A percentile compares a stretch with the other conserved stretches of the same genome.
These are phyloP conservation scores for Pleomassaria siparia DNA, from an alignment of 2,329 filamentous ascomycete genomes.

Conservation along the genomic window DNA sequence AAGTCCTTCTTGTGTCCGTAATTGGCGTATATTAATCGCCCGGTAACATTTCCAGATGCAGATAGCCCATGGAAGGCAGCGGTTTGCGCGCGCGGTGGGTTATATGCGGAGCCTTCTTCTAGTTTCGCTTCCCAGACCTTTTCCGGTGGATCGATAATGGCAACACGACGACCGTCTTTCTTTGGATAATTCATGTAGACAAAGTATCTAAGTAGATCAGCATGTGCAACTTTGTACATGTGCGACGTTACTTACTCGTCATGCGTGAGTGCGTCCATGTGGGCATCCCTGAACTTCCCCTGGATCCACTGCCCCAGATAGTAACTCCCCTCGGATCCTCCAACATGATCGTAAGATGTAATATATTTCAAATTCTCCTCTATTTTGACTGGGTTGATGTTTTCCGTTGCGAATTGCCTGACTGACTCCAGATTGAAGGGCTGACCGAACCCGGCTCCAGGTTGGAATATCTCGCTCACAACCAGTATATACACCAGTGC, in stretches of 20 bases:
- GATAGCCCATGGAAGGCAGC: conserved; percentile 86
- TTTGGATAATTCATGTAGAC: conserved; percentile 94
- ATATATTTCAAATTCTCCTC: conserved; percentile 74
- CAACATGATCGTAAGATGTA: conserved; percentile 84
- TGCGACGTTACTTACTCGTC: conserved; percentile 57
- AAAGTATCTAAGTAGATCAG: conserved; percentile 56
- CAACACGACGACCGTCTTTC: conserved; percentile 73
- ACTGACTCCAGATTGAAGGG: conserved; percentile 85
- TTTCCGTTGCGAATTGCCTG: conserved; percentile 70
- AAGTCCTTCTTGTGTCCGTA: conserved; percentile 88
- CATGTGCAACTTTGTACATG: neutral
- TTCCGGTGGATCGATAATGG: conserved; percentile 72
- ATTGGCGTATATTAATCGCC: conserved; percentile 88
- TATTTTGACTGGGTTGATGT: conserved; percentile 65
- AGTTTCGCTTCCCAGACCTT: conserved; percentile 76
- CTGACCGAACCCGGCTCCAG: conserved; percentile 61
- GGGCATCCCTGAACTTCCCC: conserved; percentile 70
- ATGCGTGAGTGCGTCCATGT: conserved; percentile 73
- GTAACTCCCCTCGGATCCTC: conserved; percentile 91
- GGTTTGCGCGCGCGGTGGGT: conserved; percentile 55
- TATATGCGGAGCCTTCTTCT: conserved; percentile 75
- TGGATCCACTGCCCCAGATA: conserved; percentile 83
- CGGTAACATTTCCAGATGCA: conserved; percentile 80
- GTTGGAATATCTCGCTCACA: conserved; percentile 78
- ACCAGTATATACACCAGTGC: conserved; percentile 82